phyloP scores from a whole-genome alignment of 2,329 filamentous ascomycete genomes.

The Fusarium xyrophilum region DNA sequence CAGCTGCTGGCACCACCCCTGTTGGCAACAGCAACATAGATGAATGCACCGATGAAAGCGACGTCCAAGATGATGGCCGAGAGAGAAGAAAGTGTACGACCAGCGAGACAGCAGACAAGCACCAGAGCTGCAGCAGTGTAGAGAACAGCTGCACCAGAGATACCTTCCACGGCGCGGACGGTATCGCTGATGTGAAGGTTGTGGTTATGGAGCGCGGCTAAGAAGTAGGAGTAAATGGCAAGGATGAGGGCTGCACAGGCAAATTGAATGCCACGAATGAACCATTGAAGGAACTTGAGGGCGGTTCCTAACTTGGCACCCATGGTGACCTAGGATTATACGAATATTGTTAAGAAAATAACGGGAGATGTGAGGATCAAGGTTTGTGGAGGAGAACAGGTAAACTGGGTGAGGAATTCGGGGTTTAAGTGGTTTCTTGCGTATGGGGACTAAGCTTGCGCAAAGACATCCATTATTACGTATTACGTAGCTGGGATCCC shows the following conservation, averaged over 20 bases:
- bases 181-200: conserved; percentile 67
- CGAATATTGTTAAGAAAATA: background rate
- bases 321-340: conserved; percentile 38
- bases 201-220: conserved; percentile 74
- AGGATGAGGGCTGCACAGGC: conserved; percentile 75
- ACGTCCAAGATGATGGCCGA: conserved; percentile 79
- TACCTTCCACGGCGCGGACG: conserved; percentile 77
- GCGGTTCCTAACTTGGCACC: conserved; percentile 51
- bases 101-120: conserved; percentile 80
- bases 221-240: conserved; percentile 83
- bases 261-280: conserved; percentile 77
- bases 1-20: conserved; percentile 73
- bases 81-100: conserved; percentile 74
- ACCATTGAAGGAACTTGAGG: conserved; percentile 73
- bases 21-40: conserved; percentile 81
- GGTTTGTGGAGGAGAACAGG: background rate
- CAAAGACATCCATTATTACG: conserved; percentile 31
- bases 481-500: conserved; percentile 26
- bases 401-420: background rate
- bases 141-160: conserved; percentile 75
- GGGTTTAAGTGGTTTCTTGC: conserved; percentile 27
- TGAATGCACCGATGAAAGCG: conserved; percentile 76
- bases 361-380: background rate
- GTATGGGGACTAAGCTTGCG: conserved; percentile 11
- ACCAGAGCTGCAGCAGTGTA: conserved; percentile 78